phyloP scores from a whole-genome alignment of 1,139 yeast genomes.

The Scheffersomyces segobiensis region DNA sequence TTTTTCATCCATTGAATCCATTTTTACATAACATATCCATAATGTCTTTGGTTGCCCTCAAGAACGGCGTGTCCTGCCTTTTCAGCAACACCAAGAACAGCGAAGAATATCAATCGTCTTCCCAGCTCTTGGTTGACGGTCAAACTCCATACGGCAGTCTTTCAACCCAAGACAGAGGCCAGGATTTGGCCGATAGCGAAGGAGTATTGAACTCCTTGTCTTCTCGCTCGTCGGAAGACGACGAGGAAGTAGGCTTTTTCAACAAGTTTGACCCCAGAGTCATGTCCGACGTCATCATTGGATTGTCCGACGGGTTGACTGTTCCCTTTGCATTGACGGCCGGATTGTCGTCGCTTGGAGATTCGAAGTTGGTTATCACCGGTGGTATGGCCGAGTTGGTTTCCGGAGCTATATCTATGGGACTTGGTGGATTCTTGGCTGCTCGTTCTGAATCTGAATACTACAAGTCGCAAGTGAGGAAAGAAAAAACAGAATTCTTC shows the following conservation, averaged over 20 bases:
- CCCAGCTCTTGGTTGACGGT: slow-evolving; percentile 34
- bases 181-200: slow-evolving; percentile 40
- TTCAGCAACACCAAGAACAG: slow-evolving; percentile 24
- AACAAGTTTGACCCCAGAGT: slow-evolving; percentile 64
- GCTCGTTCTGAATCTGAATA: slow-evolving; percentile 79
- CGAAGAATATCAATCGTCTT: slow-evolving; percentile 36
- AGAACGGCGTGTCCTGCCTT: slow-evolving; percentile 33
- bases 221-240: slow-evolving; percentile 17
- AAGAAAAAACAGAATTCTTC: slow-evolving; percentile 69
- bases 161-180: slow-evolving; percentile 33
- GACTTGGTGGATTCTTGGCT: slow-evolving; percentile 79
- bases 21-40: not conserved
- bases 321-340: slow-evolving; percentile 87
- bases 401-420: slow-evolving; percentile 85
- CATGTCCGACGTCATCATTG: slow-evolving; percentile 78
- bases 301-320: slow-evolving; percentile 77
- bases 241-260: slow-evolving; percentile 34
- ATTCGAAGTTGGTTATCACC: slow-evolving; percentile 71
- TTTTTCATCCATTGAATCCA: too few species aligned
- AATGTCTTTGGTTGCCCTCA: slow-evolving; percentile 44
- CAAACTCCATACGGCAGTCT: slow-evolving; percentile 44
- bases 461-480: slow-evolving; percentile 66
- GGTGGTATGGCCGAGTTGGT: slow-evolving; percentile 87
- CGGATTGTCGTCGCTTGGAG: slow-evolving; percentile 76
- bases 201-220: slow-evolving; percentile 31